Evolutionary conservation across 2,329 filamentous ascomycete genomes (phyloP).

Genomic region (Blastomyces silverae): DNA sequence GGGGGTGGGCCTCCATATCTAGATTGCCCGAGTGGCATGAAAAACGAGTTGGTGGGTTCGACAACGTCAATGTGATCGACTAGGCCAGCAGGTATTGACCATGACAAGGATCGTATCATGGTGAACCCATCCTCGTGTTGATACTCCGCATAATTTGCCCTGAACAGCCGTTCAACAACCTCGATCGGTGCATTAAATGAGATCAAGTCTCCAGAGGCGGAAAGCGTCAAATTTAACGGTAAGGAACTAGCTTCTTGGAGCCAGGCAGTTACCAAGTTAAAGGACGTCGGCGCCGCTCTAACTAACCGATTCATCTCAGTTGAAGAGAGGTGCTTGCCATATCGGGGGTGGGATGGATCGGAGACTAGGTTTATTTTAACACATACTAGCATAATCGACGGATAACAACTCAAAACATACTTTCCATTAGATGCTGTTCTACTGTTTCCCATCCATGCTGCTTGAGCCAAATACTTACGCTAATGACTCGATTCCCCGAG

Average conservation of each 20-base stretch:
- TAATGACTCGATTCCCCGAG: background rate
- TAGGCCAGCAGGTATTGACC: slow-evolving; percentile 1
- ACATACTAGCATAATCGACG: background rate
- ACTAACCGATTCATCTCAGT: background rate
- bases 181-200: background rate
- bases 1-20: background rate
- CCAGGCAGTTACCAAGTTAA: background rate
- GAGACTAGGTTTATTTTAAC: background rate
- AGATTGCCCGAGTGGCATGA: background rate
- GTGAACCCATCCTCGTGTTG: slow-evolving; percentile 2
- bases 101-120: background rate
- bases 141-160: background rate
- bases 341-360: background rate
- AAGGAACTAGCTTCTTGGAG: slow-evolving; percentile 1
- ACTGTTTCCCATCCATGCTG: slow-evolving; percentile 6
- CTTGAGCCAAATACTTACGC: slow-evolving; percentile 1
- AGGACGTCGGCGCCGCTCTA: background rate
- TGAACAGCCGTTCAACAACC: background rate
- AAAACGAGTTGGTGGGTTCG: slow-evolving; percentile 3
- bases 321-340: slow-evolving; percentile 1
- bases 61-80: slow-evolving; percentile 9
- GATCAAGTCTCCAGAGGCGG: background rate
- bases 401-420: background rate
- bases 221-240: background rate
- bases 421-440: slow-evolving; percentile 7